Evolutionary conservation across 805 yeast genomes (phyloP).

Genomic region (Saccharomycopsis lassenensis): DNA sequence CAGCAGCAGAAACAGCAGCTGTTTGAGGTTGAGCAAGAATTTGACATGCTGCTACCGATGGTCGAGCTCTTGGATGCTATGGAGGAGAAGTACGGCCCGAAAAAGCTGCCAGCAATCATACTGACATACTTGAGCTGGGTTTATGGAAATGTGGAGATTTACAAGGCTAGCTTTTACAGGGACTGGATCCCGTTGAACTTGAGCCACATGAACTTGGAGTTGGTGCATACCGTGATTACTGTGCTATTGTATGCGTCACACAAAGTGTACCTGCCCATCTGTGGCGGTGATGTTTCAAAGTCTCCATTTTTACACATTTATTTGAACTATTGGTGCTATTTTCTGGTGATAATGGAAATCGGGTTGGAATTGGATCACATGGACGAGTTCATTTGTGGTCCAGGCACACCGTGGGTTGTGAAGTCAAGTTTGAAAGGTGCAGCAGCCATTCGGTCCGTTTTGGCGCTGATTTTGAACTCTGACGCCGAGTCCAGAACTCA

Average conservation of each 20-base stretch:
- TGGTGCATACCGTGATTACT: slow-evolving; percentile 35
- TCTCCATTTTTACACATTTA: too few species aligned
- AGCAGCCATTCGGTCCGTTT: slow-evolving; percentile 47
- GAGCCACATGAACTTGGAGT: slow-evolving; percentile 28
- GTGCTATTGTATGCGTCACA: slow-evolving; percentile 34
- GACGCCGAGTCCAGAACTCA: slow-evolving; percentile 32
- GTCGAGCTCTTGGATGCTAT: too few species aligned
- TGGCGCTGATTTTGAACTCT: slow-evolving; percentile 50
- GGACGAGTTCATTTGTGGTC: slow-evolving; percentile 32
- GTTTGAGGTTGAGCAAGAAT: background rate
- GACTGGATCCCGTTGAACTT: slow-evolving; percentile 14
- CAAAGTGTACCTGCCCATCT: slow-evolving; percentile 28
- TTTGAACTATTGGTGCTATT: too few species aligned
- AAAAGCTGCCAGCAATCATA: too few species aligned
- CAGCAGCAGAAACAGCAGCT: background rate
- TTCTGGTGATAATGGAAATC: slow-evolving; percentile 45
- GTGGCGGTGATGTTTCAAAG: too few species aligned
- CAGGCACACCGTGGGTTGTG: slow-evolving; percentile 35
- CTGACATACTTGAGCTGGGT: too few species aligned
- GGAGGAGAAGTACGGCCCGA: background rate
- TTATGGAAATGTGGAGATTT: slow-evolving; percentile 5
- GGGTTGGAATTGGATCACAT: slow-evolving; percentile 52
- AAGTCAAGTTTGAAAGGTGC: slow-evolving; percentile 48
- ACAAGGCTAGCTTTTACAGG: slow-evolving; percentile 8
- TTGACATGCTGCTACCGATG: too few species aligned